Base-by-base conservation (phyloP, 2,329 filamentous ascomycete genomes). In the Cylindrodendrum hubeiense region DNA sequence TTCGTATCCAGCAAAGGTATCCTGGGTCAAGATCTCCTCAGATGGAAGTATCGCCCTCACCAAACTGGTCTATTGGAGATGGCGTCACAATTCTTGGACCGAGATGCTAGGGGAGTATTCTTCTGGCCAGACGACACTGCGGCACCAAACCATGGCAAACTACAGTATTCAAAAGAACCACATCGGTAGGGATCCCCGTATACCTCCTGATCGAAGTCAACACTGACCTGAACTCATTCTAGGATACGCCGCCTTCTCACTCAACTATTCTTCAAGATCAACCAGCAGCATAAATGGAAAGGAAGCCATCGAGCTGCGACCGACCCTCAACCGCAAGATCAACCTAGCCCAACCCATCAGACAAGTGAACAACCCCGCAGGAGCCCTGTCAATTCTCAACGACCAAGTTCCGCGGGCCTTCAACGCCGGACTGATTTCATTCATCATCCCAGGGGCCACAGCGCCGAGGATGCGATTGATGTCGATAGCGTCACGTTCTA, bases 11-110 rank as follows among this genome's bases (percentile, higher is more conserved):
- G 28, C 0, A 44, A 58, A 3, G 47, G 30, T 0, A 15, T 67
- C 0, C 66, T 30, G 0, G 71, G 57, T 15, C 22, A 50, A 1
- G 62, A 53, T 8, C 51, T 72, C 13, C 50, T 62, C 2, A 55
- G 41, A 44, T 73, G 71, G 71, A 66, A 24, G 28, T 30, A n/a
- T 0, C 39, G 44, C 22, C 9, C 19, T 8, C 71, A 73, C 10
- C 69, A 72, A 6, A 55, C 43, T 34, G 71, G 67, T 3, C 57
- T 73, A 19, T 24, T 60, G n/a, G 69, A 73, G 15, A 50, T 73
- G 41, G 61, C 67, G 3, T 54, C 52, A 5, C 39, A 61, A n/a
- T 73, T 73, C 9, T 63, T 73, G 4, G 34, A 65, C 6, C 43
- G 28, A 3, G 34, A 72, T 17, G 51, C 43, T 4, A 73, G 67